Conservation (phyloP, 371 early-diverging fungal species). For the Thermomucor indicae-seudaticae region DNA sequence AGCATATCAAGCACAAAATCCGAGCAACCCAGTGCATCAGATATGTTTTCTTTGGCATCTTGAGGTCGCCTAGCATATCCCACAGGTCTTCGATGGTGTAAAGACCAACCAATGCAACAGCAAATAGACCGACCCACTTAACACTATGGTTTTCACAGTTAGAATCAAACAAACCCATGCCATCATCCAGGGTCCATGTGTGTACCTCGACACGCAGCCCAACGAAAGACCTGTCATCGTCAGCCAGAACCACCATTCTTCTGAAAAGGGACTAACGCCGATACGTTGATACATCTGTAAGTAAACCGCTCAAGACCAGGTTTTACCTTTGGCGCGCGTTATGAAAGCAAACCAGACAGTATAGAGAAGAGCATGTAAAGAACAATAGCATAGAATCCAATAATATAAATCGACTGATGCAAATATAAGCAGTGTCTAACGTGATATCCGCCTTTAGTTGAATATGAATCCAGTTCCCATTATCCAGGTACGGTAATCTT, state of each 20-base stretch:
- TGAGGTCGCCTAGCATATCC: constrained; percentile 85
- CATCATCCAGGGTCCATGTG: neutral
- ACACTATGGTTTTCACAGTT: constrained; percentile 56
- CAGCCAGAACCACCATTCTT: constrained; percentile 88
- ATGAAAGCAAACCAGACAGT: constrained; percentile 73
- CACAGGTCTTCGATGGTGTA: constrained; percentile 95
- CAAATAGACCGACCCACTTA: constrained; percentile 99
- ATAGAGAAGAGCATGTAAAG: constrained; percentile 85
- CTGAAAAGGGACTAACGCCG: constrained; percentile 79
- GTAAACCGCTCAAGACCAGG: too few relatives aligned
- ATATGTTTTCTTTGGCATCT: constrained; percentile 71
- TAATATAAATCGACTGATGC: constrained; percentile 95
- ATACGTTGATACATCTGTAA: too few relatives aligned
- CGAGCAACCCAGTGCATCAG: constrained; percentile 78
- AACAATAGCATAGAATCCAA: constrained; percentile 97
- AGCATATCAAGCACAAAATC: constrained; percentile 74
- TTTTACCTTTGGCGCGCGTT: constrained; percentile 67
- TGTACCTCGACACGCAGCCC: constrained; percentile 80
- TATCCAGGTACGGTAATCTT: constrained; percentile 3
- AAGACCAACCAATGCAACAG: constrained; percentile 92
- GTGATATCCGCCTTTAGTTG: too few relatives aligned
- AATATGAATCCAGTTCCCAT: neutral
- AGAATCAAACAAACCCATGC: neutral
- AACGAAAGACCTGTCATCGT: constrained; percentile 85
- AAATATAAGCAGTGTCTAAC: constrained; percentile 79